A percentile compares a stretch with the other conserved stretches of the same genome.
These are phyloP conservation scores for Sugiyamaella novakii DNA, from an alignment of 1,139 yeast species.

Conservation along the genomic window DNA sequence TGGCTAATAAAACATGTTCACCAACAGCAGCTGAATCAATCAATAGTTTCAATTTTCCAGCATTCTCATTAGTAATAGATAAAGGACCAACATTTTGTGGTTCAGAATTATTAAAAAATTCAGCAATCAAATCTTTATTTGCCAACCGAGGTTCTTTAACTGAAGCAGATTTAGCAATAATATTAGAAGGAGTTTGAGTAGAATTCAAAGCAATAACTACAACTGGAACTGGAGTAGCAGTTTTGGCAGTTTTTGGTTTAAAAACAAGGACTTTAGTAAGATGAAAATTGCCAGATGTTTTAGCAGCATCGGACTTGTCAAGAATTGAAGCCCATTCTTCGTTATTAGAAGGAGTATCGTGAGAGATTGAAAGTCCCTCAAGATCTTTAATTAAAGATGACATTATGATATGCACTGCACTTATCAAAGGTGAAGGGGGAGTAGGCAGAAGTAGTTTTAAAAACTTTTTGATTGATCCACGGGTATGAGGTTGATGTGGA, in stretches of 20 bases:
- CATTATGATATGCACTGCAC: no score
- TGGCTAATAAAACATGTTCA: conserved; percentile 49
- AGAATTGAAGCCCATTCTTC: conserved; percentile 37
- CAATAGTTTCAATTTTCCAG: conserved; percentile 59
- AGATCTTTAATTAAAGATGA: conserved; percentile 26
- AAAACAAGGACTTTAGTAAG: conserved; percentile 74
- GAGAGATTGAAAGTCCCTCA: conserved; percentile 34
- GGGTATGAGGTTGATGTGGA: no score
- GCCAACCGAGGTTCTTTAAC: conserved; percentile 90
- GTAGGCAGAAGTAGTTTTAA: no score
- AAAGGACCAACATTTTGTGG: conserved; percentile 51
- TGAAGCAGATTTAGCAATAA: conserved; percentile 66
- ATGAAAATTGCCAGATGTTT: conserved; percentile 19
- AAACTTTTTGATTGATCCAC: no score
- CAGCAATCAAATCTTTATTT: conserved; percentile 71
- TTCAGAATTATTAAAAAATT: conserved; percentile 60
- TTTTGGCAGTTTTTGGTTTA: conserved; percentile 88
- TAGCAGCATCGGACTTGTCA: conserved; percentile 18
- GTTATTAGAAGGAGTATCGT: conserved; percentile 34
- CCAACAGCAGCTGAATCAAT: conserved; percentile 56
- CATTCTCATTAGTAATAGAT: conserved; percentile 33
- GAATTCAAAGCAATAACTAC: conserved; percentile 72
- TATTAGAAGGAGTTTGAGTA: conserved; percentile 68
- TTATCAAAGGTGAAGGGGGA: no score
- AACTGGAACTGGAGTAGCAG: conserved; percentile 79